Evolutionary conservation across 1,139 yeast species (phyloP).

Genomic region (Candida anutae): DNA sequence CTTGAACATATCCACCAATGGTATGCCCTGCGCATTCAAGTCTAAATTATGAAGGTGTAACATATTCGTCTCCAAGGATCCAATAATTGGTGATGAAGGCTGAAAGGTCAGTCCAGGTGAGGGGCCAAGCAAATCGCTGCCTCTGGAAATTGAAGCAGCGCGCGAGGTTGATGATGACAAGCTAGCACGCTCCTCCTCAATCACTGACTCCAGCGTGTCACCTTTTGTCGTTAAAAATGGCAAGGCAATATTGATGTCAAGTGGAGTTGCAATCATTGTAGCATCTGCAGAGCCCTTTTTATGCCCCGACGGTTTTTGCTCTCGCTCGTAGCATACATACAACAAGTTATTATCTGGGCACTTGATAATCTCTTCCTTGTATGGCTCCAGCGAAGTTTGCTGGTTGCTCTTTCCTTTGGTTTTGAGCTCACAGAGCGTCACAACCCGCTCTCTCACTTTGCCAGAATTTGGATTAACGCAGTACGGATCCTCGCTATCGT

Average conservation of each 20-base stretch:
- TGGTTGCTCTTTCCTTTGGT: conserved; percentile 35
- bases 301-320: conserved; percentile 7
- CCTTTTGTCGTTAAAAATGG: conserved; percentile 38
- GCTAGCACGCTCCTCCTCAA: conserved; percentile 11
- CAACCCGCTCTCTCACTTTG: conserved; percentile 42
- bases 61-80: conserved; percentile 35
- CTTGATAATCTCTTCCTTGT: conserved; percentile 54
- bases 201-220: conserved; percentile 25
- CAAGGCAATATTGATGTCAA: conserved; percentile 38
- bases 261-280: conserved; percentile 35
- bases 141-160: conserved; percentile 7
- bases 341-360: conserved; percentile 55
- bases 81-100: conserved; percentile 33
- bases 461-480: conserved; percentile 14
- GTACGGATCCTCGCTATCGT: conserved; percentile 41
- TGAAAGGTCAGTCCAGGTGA: conserved; percentile 16
- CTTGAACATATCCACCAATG: conserved; percentile 12
- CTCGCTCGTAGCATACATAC: conserved; percentile 46
- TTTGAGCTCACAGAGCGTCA: conserved; percentile 56
- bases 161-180: conserved; percentile 15
- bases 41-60: conserved; percentile 13
- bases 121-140: conserved; percentile 1
- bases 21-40: conserved; percentile 1
- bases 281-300: conserved; percentile 6
- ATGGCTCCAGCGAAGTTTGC: conserved; percentile 31